Percentiles rank a stretch among this genome's conserved stretches.
Evolutionary conservation across 2,329 filamentous ascomycete genomes (phyloP).

Genomic region (Calcarisporium arbuscula): DNA sequence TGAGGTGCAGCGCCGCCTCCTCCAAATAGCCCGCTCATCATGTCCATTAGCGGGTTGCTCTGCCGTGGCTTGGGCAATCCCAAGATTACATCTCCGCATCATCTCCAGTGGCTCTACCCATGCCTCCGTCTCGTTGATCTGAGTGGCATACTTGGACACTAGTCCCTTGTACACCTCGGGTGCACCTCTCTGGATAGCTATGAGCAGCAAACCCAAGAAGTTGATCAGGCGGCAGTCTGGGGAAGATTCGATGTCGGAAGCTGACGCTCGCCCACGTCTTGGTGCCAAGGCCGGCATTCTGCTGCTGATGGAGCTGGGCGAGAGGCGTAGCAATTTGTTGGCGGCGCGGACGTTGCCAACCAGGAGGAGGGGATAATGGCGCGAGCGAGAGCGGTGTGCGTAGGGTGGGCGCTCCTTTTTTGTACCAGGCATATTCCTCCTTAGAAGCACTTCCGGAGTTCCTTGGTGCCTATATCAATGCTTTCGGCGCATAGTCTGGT

Average conservation of each 20-base stretch:
- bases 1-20: slow-evolving; percentile 52
- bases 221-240: slow-evolving; percentile 91
- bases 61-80: slow-evolving; percentile 81
- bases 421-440: slow-evolving; percentile 90
- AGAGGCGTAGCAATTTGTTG: slow-evolving; percentile 67
- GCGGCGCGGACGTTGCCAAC: slow-evolving; percentile 87
- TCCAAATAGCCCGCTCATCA: slow-evolving; percentile 95
- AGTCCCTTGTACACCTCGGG: slow-evolving; percentile 78
- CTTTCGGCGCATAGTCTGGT: slow-evolving; percentile 88
- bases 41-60: slow-evolving; percentile 90
- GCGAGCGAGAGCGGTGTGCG: slow-evolving; percentile 77
- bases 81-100: slow-evolving; percentile 96
- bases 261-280: slow-evolving; percentile 72
- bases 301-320: slow-evolving; percentile 32
- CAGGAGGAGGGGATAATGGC: slow-evolving; percentile 82
- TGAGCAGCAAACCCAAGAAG: slow-evolving; percentile 78
- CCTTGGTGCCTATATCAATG: slow-evolving; percentile 79
- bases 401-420: slow-evolving; percentile 77
- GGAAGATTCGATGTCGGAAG: slow-evolving; percentile 74
- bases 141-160: slow-evolving; percentile 69
- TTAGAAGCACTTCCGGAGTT: slow-evolving; percentile 71
- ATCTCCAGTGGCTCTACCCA: slow-evolving; percentile 82
- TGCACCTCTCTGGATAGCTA: slow-evolving; percentile 73
- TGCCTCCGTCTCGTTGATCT: slow-evolving; percentile 68
- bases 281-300: slow-evolving; percentile 53